phyloP scores from a whole-genome alignment of 345 rosid genomes.

The Ailanthus altissimus region DNA sequence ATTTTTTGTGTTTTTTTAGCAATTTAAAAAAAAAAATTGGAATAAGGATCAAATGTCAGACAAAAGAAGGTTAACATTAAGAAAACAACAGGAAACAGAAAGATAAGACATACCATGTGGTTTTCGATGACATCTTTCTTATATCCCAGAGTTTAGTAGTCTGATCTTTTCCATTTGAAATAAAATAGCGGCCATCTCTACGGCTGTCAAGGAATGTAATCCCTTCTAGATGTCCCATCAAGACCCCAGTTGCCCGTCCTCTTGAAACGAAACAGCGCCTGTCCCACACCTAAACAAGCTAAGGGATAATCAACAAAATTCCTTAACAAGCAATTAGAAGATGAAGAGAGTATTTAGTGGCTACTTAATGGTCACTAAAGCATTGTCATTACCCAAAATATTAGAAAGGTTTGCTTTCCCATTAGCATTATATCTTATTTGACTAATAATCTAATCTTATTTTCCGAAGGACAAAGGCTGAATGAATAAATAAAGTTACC shows the following conservation, averaged over 20 bases:
- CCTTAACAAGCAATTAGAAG: slow-evolving; percentile 6
- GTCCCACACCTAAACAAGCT: slow-evolving; percentile 60
- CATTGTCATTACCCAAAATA: neutral
- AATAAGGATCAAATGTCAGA: neutral
- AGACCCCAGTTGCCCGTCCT: slow-evolving; percentile 59
- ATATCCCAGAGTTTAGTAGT: slow-evolving; percentile 75
- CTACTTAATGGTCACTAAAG: neutral
- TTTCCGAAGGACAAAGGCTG: neutral
- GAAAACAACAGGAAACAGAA: neutral
- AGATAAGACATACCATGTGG: slow-evolving; percentile 33
- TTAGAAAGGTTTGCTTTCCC: neutral
- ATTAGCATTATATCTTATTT: neutral
- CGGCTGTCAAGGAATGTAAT: slow-evolving; percentile 65
- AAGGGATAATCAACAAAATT: neutral
- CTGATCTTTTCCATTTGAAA: slow-evolving; percentile 80
- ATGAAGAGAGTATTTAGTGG: neutral
- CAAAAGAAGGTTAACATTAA: neutral
- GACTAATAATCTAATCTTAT: neutral
- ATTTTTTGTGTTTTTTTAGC: neutral
- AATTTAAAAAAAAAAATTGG: neutral
- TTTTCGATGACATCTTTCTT: slow-evolving; percentile 58
- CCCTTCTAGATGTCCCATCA: slow-evolving; percentile 72
- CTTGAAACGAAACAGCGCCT: slow-evolving; percentile 53
- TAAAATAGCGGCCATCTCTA: slow-evolving; percentile 69
- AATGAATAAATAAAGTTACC: slow-evolving; percentile 37